These are phyloP conservation scores for Aurantiochytrium sp. DNA, from an alignment of 108 stramenopile genomes.

Conservation along the genomic window DNA sequence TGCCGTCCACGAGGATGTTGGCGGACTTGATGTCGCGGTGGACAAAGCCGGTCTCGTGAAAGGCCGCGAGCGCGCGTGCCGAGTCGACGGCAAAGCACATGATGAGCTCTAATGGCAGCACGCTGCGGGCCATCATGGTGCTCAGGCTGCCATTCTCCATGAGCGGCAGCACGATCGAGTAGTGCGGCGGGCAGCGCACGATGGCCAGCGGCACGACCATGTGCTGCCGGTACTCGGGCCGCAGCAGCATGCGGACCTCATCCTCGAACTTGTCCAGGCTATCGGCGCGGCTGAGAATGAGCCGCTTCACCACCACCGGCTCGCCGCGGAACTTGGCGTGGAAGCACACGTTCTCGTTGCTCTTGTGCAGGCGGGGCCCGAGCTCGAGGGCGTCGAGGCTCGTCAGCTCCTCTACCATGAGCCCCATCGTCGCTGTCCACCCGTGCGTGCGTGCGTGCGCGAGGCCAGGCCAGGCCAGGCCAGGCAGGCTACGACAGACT, in stretches of 20 bases:
- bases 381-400: slow-evolving; percentile 21
- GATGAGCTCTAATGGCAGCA: neutral
- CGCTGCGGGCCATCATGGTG: neutral
- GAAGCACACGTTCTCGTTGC: neutral
- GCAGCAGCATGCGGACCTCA: neutral
- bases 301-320: neutral
- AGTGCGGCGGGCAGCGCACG: slow-evolving; percentile 7
- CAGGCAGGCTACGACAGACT: too few relatives aligned
- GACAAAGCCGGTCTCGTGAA: neutral
- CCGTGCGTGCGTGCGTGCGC: too few relatives aligned
- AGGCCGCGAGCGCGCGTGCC: neutral
- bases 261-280: slow-evolving; percentile 16
- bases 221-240: neutral
- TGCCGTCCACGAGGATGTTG: neutral
- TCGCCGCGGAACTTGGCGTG: slow-evolving; percentile 31
- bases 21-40: slow-evolving; percentile 30
- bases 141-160: slow-evolving; percentile 31
- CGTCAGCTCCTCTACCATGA: neutral
- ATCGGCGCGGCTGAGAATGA: neutral
- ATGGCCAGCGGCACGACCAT: slow-evolving; percentile 17
- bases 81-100: slow-evolving; percentile 20
- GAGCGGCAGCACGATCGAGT: slow-evolving; percentile 18
- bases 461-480: too few relatives aligned
- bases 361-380: slow-evolving; percentile 16
- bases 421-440: too few relatives aligned